Conservation (phyloP, 805 yeast species). For the Sugiyamaella floridensis region DNA sequence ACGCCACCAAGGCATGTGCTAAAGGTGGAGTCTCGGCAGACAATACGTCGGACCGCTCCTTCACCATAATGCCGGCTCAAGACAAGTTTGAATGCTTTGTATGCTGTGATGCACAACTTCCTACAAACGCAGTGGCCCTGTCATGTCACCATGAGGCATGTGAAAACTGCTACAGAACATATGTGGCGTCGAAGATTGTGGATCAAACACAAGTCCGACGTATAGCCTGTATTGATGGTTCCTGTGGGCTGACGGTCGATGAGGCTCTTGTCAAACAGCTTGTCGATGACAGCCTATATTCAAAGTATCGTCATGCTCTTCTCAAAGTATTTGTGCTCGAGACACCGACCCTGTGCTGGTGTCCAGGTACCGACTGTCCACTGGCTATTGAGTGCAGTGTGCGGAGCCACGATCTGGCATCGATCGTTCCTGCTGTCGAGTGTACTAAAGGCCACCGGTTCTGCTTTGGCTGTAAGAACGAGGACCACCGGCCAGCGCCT, state of each 20-base stretch:
- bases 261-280: conserved; percentile 30
- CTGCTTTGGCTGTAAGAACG: conserved; percentile 69
- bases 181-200: conserved; percentile 41
- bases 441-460: conserved; percentile 65
- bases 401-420: conserved; percentile 20
- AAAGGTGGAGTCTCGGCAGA: conserved; percentile 30
- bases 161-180: conserved; percentile 55
- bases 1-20: conserved; percentile 32
- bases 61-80: conserved; percentile 16
- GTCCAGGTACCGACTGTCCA: conserved; percentile 80
- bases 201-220: conserved; percentile 30
- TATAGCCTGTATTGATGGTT: conserved; percentile 61
- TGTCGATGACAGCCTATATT: conserved; percentile 26
- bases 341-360: conserved; percentile 52
- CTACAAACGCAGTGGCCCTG: conserved; percentile 45
- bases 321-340: conserved; percentile 45
- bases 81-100: conserved; percentile 47
- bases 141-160: conserved; percentile 73
- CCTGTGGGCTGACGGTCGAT: conserved; percentile 39
- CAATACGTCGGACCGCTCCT: not conserved
- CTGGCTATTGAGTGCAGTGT: conserved; percentile 43
- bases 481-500: conserved; percentile 79
- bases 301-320: conserved; percentile 22
- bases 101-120: conserved; percentile 53
- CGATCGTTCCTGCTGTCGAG: conserved; percentile 54